Conservation (phyloP, 139 green algal genomes). For the Chlamydomonas incerta region DNA sequence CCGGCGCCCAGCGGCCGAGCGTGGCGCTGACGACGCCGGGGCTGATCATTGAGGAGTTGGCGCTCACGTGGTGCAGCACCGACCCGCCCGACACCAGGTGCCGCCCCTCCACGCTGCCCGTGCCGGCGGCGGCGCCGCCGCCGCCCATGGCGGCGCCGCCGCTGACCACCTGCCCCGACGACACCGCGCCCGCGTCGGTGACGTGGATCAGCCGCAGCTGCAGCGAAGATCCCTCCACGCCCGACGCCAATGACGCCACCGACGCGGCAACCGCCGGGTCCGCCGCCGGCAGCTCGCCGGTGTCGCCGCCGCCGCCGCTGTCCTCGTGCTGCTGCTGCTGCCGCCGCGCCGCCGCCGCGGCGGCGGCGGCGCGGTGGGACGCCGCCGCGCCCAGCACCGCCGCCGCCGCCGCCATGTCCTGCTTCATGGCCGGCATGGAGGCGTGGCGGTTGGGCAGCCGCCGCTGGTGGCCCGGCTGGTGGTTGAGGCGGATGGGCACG, state of each 20-base stretch:
- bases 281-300: background rate
- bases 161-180: background rate
- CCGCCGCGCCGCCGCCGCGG: no score
- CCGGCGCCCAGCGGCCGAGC: background rate
- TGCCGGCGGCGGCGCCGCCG: no score
- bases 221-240: no score
- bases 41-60: no score
- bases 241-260: background rate
- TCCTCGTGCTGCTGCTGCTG: background rate
- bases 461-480: conserved; percentile 35
- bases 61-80: no score
- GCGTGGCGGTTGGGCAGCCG: conserved; percentile 39
- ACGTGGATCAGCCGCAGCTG: no score
- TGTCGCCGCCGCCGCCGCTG: no score
- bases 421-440: conserved; percentile 39
- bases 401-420: background rate
- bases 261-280: background rate
- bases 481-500: background rate
- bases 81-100: no score
- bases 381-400: background rate
- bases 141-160: background rate
- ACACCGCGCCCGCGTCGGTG: background rate
- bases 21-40: no score
- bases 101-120: no score
- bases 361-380: no score